Conservation (phyloP, 768 basidiomycete genomes). For the Lyophyllum shimeji region DNA sequence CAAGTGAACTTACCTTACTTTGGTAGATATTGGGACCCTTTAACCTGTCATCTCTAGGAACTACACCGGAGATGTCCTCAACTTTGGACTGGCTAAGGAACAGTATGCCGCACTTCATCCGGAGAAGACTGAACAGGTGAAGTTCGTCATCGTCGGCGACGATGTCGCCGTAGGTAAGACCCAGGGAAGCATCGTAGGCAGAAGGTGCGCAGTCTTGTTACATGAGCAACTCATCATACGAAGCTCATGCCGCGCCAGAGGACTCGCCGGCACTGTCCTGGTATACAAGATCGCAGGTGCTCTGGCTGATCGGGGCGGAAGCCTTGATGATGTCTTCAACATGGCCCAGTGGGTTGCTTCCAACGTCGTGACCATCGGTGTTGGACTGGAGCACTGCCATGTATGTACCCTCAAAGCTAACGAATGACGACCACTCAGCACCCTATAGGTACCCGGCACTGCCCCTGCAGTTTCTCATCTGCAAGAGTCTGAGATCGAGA, state of each 20-base stretch:
- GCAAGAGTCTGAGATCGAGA: constrained; percentile 68
- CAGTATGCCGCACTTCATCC: constrained; percentile 74
- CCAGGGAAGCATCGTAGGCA: constrained; percentile 82
- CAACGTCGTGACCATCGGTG: constrained; percentile 80
- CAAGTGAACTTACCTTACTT: constrained; percentile 45
- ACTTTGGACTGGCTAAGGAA: constrained; percentile 89
- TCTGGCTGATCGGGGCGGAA: constrained; percentile 64
- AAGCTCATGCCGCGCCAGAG: constrained; percentile 42
- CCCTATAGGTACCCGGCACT: constrained; percentile 73
- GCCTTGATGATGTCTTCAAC: constrained; percentile 66
- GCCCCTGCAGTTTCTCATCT: constrained; percentile 56
- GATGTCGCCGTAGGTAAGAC: constrained; percentile 84
- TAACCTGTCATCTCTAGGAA: constrained; percentile 46
- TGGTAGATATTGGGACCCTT: background rate
- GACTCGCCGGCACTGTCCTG: constrained; percentile 76
- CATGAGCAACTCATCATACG: background rate
- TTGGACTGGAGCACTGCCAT: constrained; percentile 87
- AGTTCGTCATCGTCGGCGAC: constrained; percentile 83
- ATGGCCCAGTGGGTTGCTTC: constrained; percentile 64
- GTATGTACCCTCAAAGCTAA: constrained; percentile 34
- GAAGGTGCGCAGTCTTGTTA: constrained; percentile 46
- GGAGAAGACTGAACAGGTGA: constrained; percentile 62
- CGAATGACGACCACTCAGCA: background rate
- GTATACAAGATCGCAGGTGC: constrained; percentile 94
- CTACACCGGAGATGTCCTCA: constrained; percentile 88